Conservation (phyloP, 768 basidiomycete genomes). For the Tephrocybe sp. region DNA sequence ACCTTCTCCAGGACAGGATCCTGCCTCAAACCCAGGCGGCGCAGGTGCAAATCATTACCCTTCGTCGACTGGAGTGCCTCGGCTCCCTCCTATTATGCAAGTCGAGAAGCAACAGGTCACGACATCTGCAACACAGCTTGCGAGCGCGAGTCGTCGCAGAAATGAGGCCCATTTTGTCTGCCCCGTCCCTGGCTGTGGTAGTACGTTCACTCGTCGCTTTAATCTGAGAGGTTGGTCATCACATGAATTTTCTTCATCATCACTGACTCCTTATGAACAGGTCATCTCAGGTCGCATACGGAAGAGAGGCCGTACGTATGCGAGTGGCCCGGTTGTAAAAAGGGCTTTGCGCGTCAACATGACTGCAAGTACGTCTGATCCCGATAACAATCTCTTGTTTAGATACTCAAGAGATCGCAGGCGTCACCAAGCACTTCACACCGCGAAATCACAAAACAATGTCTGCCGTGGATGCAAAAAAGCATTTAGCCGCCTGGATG, state of each 20-base stretch:
- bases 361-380: constrained; percentile 83
- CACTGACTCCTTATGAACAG: constrained; percentile 33
- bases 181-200: constrained; percentile 93
- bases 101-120: constrained; percentile 96
- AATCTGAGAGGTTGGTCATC: constrained; percentile 68
- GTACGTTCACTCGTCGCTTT: constrained; percentile 94
- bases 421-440: constrained; percentile 89
- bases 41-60: constrained; percentile 59
- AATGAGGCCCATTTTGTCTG: constrained; percentile 93
- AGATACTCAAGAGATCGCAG: constrained; percentile 33
- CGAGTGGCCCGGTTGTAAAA: constrained; percentile 92
- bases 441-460: constrained; percentile 80
- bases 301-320: constrained; percentile 95
- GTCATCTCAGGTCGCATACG: constrained; percentile 92
- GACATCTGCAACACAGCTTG: constrained; percentile 89
- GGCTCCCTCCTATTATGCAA: constrained; percentile 82
- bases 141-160: constrained; percentile 84
- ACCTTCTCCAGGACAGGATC: constrained; percentile 34
- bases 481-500: constrained; percentile 92
- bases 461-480: constrained; percentile 92
- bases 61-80: constrained; percentile 48
- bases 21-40: constrained; percentile 30
- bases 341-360: constrained; percentile 93
- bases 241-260: constrained; percentile 1
- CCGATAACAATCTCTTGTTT: constrained; percentile 4